Conservation (phyloP, 495 filamentous ascomycete genomes). For the Aspergillus saccharolyticus region DNA sequence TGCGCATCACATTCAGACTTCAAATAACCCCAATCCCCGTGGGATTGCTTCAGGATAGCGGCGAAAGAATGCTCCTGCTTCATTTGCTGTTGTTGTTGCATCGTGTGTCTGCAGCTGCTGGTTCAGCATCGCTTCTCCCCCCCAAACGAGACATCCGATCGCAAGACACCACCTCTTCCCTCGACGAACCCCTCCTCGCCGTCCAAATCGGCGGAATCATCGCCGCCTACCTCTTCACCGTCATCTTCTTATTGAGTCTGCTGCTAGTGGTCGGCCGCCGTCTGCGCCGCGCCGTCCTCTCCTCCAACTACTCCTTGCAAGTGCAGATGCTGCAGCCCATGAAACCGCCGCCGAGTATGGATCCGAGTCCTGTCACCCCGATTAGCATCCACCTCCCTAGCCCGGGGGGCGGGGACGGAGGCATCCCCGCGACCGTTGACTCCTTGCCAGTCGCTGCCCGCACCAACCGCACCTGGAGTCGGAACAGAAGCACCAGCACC, state of each 20-base stretch:
- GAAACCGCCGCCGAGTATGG: constrained; percentile 44
- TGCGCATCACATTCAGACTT: too few species aligned
- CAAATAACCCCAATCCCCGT: neutral
- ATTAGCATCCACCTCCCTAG: constrained; percentile 38
- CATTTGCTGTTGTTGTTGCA: neutral
- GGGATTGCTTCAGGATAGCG: neutral
- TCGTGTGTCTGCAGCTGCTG: constrained; percentile 13
- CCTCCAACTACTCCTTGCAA: constrained; percentile 48
- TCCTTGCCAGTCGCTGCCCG: too few species aligned
- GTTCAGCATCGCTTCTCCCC: constrained; percentile 10
- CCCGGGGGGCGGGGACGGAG: constrained; percentile 17
- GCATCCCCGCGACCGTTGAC: neutral
- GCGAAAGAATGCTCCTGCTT: constrained; percentile 11
- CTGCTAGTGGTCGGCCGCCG: constrained; percentile 62
- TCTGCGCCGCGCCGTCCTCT: constrained; percentile 50
- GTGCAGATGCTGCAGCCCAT: constrained; percentile 59
- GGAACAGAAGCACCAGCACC: too few species aligned
- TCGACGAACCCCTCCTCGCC: constrained; percentile 58
- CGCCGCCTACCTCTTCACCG: constrained; percentile 69
- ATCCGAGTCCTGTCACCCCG: constrained; percentile 44
- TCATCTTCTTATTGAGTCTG: constrained; percentile 60
- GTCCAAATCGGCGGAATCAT: constrained; percentile 74
- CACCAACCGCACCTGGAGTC: constrained; percentile 41
- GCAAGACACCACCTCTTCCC: constrained; percentile 9
- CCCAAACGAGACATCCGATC: constrained; percentile 11